Base-by-base conservation (phyloP, 305 asterid genomes). In the Euphrasia arctica region DNA sequence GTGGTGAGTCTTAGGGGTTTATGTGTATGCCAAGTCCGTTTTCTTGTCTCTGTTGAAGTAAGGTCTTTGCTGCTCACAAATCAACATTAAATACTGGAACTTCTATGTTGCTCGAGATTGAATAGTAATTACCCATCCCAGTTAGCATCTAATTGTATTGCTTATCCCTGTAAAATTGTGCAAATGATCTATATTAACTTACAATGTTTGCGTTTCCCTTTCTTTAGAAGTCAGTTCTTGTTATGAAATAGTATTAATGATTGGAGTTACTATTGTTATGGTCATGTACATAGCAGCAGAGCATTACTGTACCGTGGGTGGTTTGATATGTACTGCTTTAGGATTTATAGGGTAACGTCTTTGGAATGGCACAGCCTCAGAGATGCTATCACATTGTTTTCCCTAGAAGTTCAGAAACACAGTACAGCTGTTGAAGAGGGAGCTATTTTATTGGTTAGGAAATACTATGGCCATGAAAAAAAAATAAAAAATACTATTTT, bases 281-380 rank as follows among this genome's bases (percentile, higher is more conserved):
- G 51, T 3, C 25, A 25, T 52, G 14, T 51, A 18, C 61, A 51
- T 54, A 11, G 39, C 12, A 52, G 12, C 43, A 39, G 10, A 39
- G 10, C 43, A 6, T 39, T 39, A 39, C 43, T 39, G 43, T 15
- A 52, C 13, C 12, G 13, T 14, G 25, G 61, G n/a, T 51, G 48
- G 29, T 66, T 52, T 52, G 58, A 52, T 50, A 13, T 29, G 32
- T 64, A 13, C 50, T 31, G 68, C 22, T 48, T 50, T 14, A 64
- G 36, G 50, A 15, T 51, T 64, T 29, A 4, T 52, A 50, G 22
- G 22, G 22, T 18, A 18, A 18, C 22, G 22, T 18, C 22, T 18
- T 18, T 18, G 22, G 22, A 18, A 18, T 18, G 22, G 31, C 32
- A 14, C 58, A 4, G 52, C 31, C 50, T 28, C 48, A 63, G 12